Percentiles rank a stretch among this genome's conserved stretches.
phyloP scores from a whole-genome alignment of 2,329 filamentous ascomycete genomes.

The Neonectria ditissima region DNA sequence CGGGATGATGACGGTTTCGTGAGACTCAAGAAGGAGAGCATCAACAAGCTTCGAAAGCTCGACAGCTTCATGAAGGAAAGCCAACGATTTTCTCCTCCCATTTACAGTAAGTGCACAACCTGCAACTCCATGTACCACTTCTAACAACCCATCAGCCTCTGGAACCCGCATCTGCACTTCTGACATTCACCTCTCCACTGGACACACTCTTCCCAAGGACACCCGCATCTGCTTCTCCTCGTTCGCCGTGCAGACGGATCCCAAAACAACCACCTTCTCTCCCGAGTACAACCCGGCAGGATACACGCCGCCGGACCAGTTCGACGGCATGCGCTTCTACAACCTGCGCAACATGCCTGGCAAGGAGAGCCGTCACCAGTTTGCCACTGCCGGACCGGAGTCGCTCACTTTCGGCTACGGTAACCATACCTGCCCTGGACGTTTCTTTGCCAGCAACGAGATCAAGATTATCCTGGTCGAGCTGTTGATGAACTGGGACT shows the following conservation, averaged over 20 bases:
- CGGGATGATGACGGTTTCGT: slow-evolving; percentile 13
- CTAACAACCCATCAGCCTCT: slow-evolving; percentile 1
- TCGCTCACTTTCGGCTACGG: slow-evolving; percentile 32
- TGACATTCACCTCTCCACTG: slow-evolving; percentile 26
- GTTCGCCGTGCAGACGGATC: slow-evolving; percentile 32
- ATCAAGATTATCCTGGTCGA: slow-evolving; percentile 38
- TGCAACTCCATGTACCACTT: slow-evolving; percentile 2
- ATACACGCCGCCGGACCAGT: slow-evolving; percentile 22
- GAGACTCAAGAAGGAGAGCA: slow-evolving; percentile 22
- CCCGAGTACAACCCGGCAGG: slow-evolving; percentile 17
- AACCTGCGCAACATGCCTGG: slow-evolving; percentile 28
- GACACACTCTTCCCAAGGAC: slow-evolving; percentile 33
- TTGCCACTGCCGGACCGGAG: slow-evolving; percentile 25
- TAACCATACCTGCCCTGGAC: slow-evolving; percentile 33
- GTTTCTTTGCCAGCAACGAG: slow-evolving; percentile 32
- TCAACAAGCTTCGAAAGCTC: slow-evolving; percentile 32
- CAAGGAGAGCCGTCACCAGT: slow-evolving; percentile 28
- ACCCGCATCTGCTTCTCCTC: slow-evolving; percentile 37
- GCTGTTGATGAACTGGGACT: slow-evolving; percentile 34
- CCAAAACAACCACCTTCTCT: slow-evolving; percentile 14
- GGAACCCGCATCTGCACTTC: slow-evolving; percentile 21
- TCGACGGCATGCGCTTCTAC: slow-evolving; percentile 36
- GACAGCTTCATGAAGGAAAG: slow-evolving; percentile 42
- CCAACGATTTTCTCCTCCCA: slow-evolving; percentile 36
- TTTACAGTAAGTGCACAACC: slow-evolving; percentile 31